Evolutionary conservation across 805 yeast species (phyloP).

Genomic region (Candida nemodendra): DNA sequence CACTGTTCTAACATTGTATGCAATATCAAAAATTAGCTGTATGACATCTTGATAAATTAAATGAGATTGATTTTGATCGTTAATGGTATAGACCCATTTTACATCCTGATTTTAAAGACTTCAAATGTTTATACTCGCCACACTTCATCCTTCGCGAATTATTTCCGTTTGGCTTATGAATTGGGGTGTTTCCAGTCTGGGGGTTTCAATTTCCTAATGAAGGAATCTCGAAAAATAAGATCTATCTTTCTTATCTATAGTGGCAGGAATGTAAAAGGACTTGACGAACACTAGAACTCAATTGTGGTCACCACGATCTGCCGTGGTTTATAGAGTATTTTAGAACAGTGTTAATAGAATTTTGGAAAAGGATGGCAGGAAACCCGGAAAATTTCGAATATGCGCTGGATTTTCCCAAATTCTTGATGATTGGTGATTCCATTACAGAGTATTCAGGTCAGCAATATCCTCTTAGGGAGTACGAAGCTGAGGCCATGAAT

Average conservation of each 20-base stretch:
- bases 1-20: conserved; percentile 47
- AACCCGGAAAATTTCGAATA: conserved; percentile 18
- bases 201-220: not conserved
- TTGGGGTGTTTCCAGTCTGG: no score
- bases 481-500: conserved; percentile 6
- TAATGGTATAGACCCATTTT: no score
- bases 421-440: conserved; percentile 31
- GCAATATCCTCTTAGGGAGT: conserved; percentile 25
- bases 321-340: not conserved
- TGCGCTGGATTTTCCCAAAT: conserved; percentile 19
- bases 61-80: no score
- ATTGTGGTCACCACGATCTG: not conserved
- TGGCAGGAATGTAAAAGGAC: no score
- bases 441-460: conserved; percentile 28
- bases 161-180: no score
- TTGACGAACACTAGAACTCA: no score
- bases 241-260: no score
- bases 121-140: not conserved
- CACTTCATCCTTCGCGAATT: no score
- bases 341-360: not conserved
- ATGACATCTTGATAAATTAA: no score
- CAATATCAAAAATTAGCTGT: no score
- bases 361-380: conserved; percentile 12
- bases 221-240: not conserved
- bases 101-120: no score